Base-by-base conservation (phyloP, 257 asterid species). In the Ilex asprella region DNA sequence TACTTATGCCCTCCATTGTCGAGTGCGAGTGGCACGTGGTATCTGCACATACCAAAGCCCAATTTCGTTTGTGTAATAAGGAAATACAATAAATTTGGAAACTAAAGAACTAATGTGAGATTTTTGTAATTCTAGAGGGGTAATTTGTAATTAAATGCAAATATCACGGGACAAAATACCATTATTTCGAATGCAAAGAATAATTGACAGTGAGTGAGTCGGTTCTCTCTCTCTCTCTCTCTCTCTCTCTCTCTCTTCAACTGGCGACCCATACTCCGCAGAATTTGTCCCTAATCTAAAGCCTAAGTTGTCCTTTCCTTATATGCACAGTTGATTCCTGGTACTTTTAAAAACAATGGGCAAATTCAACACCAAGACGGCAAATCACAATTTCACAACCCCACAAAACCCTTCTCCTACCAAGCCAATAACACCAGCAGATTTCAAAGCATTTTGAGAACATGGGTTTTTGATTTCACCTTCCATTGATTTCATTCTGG, bases 251-350 rank as follows among this genome's bases (percentile, higher is more conserved):
- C 55, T 9, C n/a, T 50, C 1, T n/a, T 6, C 55, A 9, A 14
- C 16, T 50, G 14, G 8, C 13, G 11, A 8, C 50, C 50, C 50
- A 58, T 76, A 66, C 62, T 79, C 74, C 77, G 71, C 79, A 67
- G 73, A 70, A 73, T 76, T 73, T 68, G 78, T 70, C 54, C 65
- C 58, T 69, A 74, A 71, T 70, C 70, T 64, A 43, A 27, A 60
- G 58, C 72, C 30, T 55, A 70, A 30, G 35, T 71, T 75, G 75
- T 75, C 77, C 72, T 76, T 77, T 76, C 73, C 66, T 56, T 27
- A 60, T 30, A 47, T n/a, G n/a, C 59, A 63, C 67, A 72, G 73
- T 81, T 66, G 68, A 66, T 71, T 79, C 78, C 79, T 72, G 39
- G 56, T 70, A 81, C 78, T 72, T 76, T 21, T 72, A 46, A 75